Base-by-base conservation (phyloP, 306 rosid genomes). In the Pyrus bretschneideri region DNA sequence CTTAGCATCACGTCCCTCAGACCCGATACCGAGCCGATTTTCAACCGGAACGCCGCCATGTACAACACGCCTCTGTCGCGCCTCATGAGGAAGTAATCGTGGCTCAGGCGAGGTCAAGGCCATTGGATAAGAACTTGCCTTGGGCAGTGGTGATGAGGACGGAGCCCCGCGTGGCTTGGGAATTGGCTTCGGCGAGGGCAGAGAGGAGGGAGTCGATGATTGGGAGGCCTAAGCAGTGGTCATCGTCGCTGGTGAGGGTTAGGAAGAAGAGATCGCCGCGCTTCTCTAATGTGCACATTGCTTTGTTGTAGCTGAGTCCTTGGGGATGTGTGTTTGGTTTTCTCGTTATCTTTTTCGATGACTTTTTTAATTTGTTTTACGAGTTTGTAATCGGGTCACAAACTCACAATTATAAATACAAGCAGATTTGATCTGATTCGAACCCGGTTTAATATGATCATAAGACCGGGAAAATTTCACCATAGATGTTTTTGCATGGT, bases 101-200 rank as follows among this genome's bases (percentile, higher is more conserved):
- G 96, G 72, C 90, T 4, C 12, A 85, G 71, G 0, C n/a, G 38
- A 93, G 89, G 72, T 93, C 94, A 73, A 90, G 86, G 74, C 97
- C 97, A 69, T 76, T 90, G 75, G 96, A 93, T 84, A 90, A 93
- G 91, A 79, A 83, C 52, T 65, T 89, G 62, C 93, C 96, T 11
- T 78, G 81, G 49, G 88, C 87, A 55, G 94, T 90, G 81, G 97
- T 90, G 83, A 93, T 55, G 79, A 93, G 94, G 64, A 79, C 89
- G 46, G 89, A 88, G 42, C 91, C 94, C 3, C 69, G 84, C 18
- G 87, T 69, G 79, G 93, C 83, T 59, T 89, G 73, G 21, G 92
- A 65, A 1, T 82, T 33, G 86, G 79, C 51, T 38, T 76, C 38
- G 67, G 85, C n/a, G 33, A 90, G 83, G 33, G 85, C 51, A 19